Evolutionary conservation across 2,329 filamentous ascomycete genomes (phyloP), one percentile per base, ranked within the genome.

Genomic region (Pochonia chlamydosporia): DNA sequence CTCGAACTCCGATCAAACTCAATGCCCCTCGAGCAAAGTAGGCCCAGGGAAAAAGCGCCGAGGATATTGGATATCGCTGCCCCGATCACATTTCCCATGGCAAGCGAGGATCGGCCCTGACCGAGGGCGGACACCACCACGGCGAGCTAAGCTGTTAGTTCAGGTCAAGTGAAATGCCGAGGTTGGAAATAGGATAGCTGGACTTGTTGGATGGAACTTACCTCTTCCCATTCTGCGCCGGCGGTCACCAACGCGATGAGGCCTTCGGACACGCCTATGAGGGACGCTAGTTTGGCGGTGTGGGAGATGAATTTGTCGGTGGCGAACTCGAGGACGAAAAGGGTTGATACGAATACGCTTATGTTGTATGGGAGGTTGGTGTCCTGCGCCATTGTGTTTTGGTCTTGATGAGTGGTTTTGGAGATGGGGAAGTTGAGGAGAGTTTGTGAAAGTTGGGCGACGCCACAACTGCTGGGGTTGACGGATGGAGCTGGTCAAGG

Each of bases 151-250:
- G 4, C 14, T 13, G 43, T n/a, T 11, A 20, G n/a, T n/a, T n/a
- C n/a, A n/a, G n/a, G n/a, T n/a, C n/a, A n/a, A n/a, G n/a, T n/a
- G n/a, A n/a, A n/a, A n/a, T n/a, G n/a, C n/a, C n/a, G n/a, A n/a
- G n/a, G n/a, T n/a, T n/a, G n/a, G n/a, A n/a, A n/a, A n/a, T n/a
- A n/a, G n/a, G n/a, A n/a, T n/a, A n/a, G n/a, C n/a, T n/a, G n/a
- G n/a, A n/a, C n/a, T n/a, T n/a, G n/a, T n/a, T n/a, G n/a, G n/a
- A n/a, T n/a, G n/a, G 20, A 13, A 41, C 55, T 40, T 56, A 75
- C 73, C 67, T 79, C 75, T 67, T 79, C 76, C 67, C 71, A 80
- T 62, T 79, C 75, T 36, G 69, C 74, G 16, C 75, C 75, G 11
- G 71, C 74, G 3, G 75, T 78, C 30, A 80, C 61, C 7, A 80